Base-by-base conservation (phyloP, 31 red algal genomes). In the Bonnemaisonia californica region DNA sequence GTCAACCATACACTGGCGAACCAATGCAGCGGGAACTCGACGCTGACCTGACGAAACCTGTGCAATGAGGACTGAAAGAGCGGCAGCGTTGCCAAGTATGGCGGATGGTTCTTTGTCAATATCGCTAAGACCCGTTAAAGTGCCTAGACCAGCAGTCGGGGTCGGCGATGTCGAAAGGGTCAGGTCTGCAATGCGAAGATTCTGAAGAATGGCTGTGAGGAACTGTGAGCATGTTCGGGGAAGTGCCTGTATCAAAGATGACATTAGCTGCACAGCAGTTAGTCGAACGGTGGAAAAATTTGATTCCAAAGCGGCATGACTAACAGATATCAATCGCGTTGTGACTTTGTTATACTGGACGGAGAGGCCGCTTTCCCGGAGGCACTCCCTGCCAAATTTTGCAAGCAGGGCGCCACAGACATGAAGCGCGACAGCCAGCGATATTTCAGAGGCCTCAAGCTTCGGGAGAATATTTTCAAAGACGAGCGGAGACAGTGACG, bases 131-230 rank as follows among this genome's bases (percentile, higher is more conserved):
- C 64, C 69, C 12, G 72, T 16, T 69, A 36, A 68, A 2, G 13
- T 80, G 11, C 42, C 38, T 5, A 55, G 18, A 29, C 41, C 80
- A 7, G 16, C 22, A 18, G 34, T 57, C 13, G 36, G 30, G 41
- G 87, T 19, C 27, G 58, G 31, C 27, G 73, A 71, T 26, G 80
- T 91, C 13, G 74, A 79, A 48, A 84, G 42, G 35, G 71, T 57
- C 28, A 91, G 59, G 48, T 91, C 88, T 56, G 88, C 58, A 71
- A 91, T 91, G 37, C 88, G 80, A 54, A 91, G 45, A 39, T 91
- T 84, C 65, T 91, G 88, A 37, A 91, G 73, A 2, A 77, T 69
- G 28, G 81, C 80, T 9, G 80, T 91, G 13, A 91, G 41, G 71
- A 91, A 58, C 38, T 79, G 79, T 24, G 80, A 72, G 65, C 88